Base-by-base conservation (phyloP, 2,329 filamentous ascomycete genomes). In the Trichophyton rubrum region DNA sequence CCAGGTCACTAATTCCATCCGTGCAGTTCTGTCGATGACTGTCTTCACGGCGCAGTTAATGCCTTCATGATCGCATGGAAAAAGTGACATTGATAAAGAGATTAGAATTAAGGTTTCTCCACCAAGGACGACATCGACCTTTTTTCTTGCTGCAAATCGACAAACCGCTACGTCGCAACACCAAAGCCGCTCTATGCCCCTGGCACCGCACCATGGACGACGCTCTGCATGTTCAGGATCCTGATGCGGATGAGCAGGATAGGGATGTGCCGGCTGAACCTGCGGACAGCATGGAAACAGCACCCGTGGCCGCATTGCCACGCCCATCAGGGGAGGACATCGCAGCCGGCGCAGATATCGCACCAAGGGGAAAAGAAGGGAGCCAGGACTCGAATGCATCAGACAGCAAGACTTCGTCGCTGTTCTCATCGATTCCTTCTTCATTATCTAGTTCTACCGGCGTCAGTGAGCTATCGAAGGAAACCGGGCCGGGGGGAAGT, bases 401-500 rank as follows among this genome's bases (percentile, higher is more conserved):
- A 11, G 35, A 57, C 17, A 20, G 20, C 35, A 57, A 57, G 35
- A 27, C 55, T 24, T 57, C 35, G 20, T 57, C 40, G 6, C 38
- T 57, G 55, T 41, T 35, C 35, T 43, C 27, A 2, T 41, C 35
- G 15, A 27, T 49, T n/a, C 51, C 58, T 41, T 20, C 55, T 8
- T 57, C 55, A 57, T 57, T 43, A 24, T 13, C 55, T 9, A 63
- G 62, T 49, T 67, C 68, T 47, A 64, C 58, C 6, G 64, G 63
- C 47, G 62, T 64, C 20, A 64, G 59, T 47, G 62, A 64, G 3
- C 57, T 64, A 35, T 64, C 66, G 27, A 64, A 64, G 62, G 66
- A 64, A 61, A 58, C 65, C 30, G 63, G 67, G 57, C 53, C 61
- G 9, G 33, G 33, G 8, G 33, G 33, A 38, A 9, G 33, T 11